A percentile compares a stretch with the other conserved stretches of the same genome.
phyloP scores from a whole-genome alignment of 2,329 filamentous ascomycete genomes.

The Penicillium sp. region DNA sequence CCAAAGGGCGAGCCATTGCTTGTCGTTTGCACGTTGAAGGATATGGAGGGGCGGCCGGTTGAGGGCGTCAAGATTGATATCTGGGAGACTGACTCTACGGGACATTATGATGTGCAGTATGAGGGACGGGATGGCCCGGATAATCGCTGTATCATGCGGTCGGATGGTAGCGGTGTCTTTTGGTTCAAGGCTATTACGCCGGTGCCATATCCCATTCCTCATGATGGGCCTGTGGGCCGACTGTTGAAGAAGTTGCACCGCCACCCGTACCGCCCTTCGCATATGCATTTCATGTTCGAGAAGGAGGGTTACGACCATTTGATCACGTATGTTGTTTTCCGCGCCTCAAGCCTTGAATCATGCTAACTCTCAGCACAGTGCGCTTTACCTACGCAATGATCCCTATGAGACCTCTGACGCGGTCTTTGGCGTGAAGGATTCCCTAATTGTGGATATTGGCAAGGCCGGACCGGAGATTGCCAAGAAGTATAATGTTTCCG shows the following conservation, averaged over 20 bases:
- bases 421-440: slow-evolving; percentile 84
- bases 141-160: slow-evolving; percentile 70
- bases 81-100: slow-evolving; percentile 82
- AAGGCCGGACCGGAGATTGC: slow-evolving; percentile 57
- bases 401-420: slow-evolving; percentile 82
- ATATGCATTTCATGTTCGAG: slow-evolving; percentile 89
- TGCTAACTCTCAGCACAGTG: slow-evolving; percentile 48
- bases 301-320: slow-evolving; percentile 77
- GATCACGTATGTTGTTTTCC: slow-evolving; percentile 67
- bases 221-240: slow-evolving; percentile 80
- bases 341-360: not conserved
- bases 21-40: slow-evolving; percentile 71
- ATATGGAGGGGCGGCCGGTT: slow-evolving; percentile 65
- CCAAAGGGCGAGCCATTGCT: slow-evolving; percentile 69
- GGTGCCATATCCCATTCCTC: slow-evolving; percentile 81
- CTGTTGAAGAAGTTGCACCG: slow-evolving; percentile 66
- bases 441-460: slow-evolving; percentile 68
- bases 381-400: slow-evolving; percentile 75
- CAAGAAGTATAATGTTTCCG: slow-evolving; percentile 63
- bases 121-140: slow-evolving; percentile 64
- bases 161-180: slow-evolving; percentile 71
- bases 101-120: slow-evolving; percentile 81
- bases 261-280: slow-evolving; percentile 76
- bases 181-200: slow-evolving; percentile 86
- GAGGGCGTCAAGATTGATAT: slow-evolving; percentile 72